Evolutionary conservation across 371 early-diverging fungal genomes (phyloP).

Genomic region (Mucor mucedo): DNA sequence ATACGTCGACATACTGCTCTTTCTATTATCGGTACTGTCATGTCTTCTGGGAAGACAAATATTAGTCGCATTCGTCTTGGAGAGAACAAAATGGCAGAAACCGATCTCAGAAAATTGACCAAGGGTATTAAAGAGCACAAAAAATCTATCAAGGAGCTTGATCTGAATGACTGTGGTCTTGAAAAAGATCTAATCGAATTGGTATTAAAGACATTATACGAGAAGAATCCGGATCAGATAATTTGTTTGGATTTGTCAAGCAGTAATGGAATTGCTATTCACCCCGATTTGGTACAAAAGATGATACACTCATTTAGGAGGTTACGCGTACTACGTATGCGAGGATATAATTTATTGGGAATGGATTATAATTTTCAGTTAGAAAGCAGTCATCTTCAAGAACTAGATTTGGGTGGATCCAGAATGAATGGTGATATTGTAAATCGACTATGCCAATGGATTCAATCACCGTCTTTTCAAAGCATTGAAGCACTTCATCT

Average conservation of each 20-base stretch:
- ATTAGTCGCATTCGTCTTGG: constrained; percentile 36
- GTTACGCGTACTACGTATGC: constrained; percentile 26
- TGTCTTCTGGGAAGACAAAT: constrained; percentile 26
- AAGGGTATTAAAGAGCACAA: constrained; percentile 33
- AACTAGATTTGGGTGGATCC: constrained; percentile 32
- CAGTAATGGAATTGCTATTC: constrained; percentile 14
- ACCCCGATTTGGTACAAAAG: constrained; percentile 24
- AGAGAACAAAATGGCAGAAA: constrained; percentile 32
- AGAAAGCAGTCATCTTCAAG: constrained; percentile 21
- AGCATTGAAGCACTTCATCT: constrained; percentile 31
- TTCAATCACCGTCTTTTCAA: constrained; percentile 34
- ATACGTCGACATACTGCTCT: constrained; percentile 18
- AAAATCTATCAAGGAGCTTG: constrained; percentile 34
- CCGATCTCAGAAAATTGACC: constrained; percentile 33
- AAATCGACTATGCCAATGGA: constrained; percentile 35
- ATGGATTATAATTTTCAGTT: constrained; percentile 17
- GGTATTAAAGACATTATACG: constrained; percentile 25
- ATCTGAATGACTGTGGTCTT: constrained; percentile 38
- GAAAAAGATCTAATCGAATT: constrained; percentile 32
- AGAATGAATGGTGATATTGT: constrained; percentile 19
- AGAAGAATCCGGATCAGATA: constrained; percentile 22
- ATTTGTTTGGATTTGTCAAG: constrained; percentile 29
- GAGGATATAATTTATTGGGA: constrained; percentile 19
- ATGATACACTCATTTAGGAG: constrained; percentile 31
- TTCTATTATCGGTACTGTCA: constrained; percentile 26